phyloP scores from a whole-genome alignment of 805 yeast genomes.

The Metahyphopichia silvanorum region DNA sequence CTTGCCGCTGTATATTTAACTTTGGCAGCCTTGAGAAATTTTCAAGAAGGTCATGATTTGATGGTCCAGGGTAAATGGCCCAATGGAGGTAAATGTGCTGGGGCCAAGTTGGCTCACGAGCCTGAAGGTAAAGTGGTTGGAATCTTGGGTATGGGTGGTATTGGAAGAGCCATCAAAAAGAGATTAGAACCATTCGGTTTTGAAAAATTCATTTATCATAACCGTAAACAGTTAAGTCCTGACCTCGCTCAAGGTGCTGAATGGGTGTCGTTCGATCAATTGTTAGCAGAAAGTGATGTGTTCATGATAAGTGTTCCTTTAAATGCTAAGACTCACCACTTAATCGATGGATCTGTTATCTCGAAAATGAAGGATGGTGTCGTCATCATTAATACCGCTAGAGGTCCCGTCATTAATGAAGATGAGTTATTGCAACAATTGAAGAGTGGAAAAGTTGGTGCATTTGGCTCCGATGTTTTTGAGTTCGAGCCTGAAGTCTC shows the following conservation, averaged over 20 bases:
- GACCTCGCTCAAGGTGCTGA: slow-evolving; percentile 69
- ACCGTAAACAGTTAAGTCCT: slow-evolving; percentile 54
- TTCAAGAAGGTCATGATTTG: slow-evolving; percentile 54
- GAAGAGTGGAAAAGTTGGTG: slow-evolving; percentile 59
- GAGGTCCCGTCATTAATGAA: slow-evolving; percentile 83
- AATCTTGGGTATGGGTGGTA: slow-evolving; percentile 85
- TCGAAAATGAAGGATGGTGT: slow-evolving; percentile 76
- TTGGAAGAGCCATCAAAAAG: slow-evolving; percentile 76
- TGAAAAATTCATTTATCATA: slow-evolving; percentile 65
- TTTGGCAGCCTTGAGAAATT: slow-evolving; percentile 65
- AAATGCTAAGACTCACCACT: slow-evolving; percentile 67
- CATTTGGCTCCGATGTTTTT: slow-evolving; percentile 74
- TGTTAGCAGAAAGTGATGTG: slow-evolving; percentile 62
- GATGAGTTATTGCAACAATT: slow-evolving; percentile 51
- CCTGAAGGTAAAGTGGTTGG: slow-evolving; percentile 78
- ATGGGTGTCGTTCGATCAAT: slow-evolving; percentile 69
- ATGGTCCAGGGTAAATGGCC: slow-evolving; percentile 63
- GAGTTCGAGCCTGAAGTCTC: slow-evolving; percentile 74
- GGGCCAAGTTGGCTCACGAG: slow-evolving; percentile 65
- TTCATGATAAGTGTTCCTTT: slow-evolving; percentile 76
- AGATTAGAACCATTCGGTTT: slow-evolving; percentile 78
- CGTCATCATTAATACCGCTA: slow-evolving; percentile 76
- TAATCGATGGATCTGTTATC: slow-evolving; percentile 58
- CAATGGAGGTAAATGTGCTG: slow-evolving; percentile 33
- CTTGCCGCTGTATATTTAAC: slow-evolving; percentile 63